These are phyloP conservation scores for Xylaria telfairii DNA, from an alignment of 495 filamentous ascomycete genomes.

Conservation along the genomic window DNA sequence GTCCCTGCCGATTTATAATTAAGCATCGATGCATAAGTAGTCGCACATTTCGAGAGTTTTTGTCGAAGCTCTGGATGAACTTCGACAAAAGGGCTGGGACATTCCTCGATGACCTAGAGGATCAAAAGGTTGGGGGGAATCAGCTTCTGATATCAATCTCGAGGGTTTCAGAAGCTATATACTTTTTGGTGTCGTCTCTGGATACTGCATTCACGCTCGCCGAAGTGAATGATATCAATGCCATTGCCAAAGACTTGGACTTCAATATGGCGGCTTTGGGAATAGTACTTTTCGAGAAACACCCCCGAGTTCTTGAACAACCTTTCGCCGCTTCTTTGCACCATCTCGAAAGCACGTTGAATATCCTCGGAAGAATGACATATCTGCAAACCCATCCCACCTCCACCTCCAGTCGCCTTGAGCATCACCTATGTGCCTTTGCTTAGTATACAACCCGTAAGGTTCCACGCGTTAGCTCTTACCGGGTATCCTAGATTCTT, in stretches of 20 bases:
- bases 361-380: constrained; percentile 48
- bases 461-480: not conserved
- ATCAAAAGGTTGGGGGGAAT: not conserved
- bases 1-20: constrained; percentile 67
- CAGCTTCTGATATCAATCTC: constrained; percentile 45
- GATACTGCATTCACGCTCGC: constrained; percentile 65
- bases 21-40: constrained; percentile 56
- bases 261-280: constrained; percentile 61
- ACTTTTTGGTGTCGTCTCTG: constrained; percentile 61
- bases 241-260: constrained; percentile 66
- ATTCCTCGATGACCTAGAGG: constrained; percentile 46
- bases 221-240: constrained; percentile 56
- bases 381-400: constrained; percentile 57
- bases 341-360: constrained; percentile 49
- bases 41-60: constrained; percentile 57
- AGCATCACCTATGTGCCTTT: constrained; percentile 36
- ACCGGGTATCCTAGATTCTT: constrained; percentile 21
- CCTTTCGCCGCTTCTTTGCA: constrained; percentile 30
- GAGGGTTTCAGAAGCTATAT: not conserved
- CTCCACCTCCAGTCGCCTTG: constrained; percentile 57
- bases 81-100: constrained; percentile 47
- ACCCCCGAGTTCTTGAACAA: constrained; percentile 34
- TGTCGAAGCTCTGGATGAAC: constrained; percentile 52
- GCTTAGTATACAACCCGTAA: not conserved
- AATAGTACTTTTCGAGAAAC: constrained; percentile 54